Base-by-base conservation (phyloP, 1,284 basidiomycete genomes). In the Singerocomus inundabilis region DNA sequence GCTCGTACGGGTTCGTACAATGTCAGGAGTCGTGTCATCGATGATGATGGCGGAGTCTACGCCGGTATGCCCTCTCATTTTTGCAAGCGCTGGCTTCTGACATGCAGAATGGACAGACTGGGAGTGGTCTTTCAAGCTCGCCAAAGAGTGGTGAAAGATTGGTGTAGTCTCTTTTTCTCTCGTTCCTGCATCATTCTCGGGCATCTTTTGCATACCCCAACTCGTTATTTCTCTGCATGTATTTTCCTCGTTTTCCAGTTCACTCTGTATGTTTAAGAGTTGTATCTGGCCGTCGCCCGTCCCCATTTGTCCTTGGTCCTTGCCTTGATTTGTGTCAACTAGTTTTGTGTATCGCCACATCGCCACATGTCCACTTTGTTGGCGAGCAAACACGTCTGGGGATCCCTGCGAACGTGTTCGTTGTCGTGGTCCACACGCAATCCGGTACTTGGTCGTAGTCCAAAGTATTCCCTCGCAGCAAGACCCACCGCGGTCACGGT, bases 111-210 rank as follows among this genome's bases (percentile, higher is more conserved):
- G 43, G n/a, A 36, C 54, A 91, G 90, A 91, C 53, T 92, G 85
- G 77, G 81, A 87, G 36, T 92, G 89, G 89, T 66, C 61, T 25
- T 92, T 93, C 76, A 91, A 89, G 67, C 75, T 92, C 49, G 81
- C 76, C 25, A 91, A 91, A 71, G 89, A 91, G 55, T 92, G 89
- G 90, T 83, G 58, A 70, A 67, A 32, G 44, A 28, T 44, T 37
- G 12, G 37, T 34, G 48, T 51, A 41, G 15, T 52, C 44, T 33
- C n/a, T 55, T 49, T 41, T 37, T 25, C 25, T 35, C 37, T 52
- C 12, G 37, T 48, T 54, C 37, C 41, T 49, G 49, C 53, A 54
- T 63, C 51, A 48, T 66, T 51, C 52, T 52, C 43, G 54, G 49
- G 50, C 57, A 66, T 56, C 52, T 49, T 48, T 57, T 61, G 56